A percentile compares a stretch with the other conserved stretches of the same genome.
phyloP scores from a whole-genome alignment of 176 grass and related monocot species.

The Phragmites australis region DNA sequence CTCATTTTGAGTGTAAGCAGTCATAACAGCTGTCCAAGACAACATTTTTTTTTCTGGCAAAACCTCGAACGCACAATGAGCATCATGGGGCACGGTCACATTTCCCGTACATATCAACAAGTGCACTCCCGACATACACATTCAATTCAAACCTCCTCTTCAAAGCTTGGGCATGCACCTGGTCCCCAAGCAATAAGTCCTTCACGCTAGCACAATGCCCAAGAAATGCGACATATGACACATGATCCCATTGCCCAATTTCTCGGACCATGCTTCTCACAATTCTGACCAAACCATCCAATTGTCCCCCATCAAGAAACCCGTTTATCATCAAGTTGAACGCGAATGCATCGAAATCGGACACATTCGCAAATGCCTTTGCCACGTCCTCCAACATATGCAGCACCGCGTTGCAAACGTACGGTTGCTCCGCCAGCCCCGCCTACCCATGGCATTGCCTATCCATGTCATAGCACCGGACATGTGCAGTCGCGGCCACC shows the following conservation, averaged over 20 bases:
- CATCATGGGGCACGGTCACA: constrained; percentile 46
- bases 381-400: constrained; percentile 67
- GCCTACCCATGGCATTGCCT: constrained; percentile 62
- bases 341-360: constrained; percentile 49
- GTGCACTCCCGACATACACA: constrained; percentile 55
- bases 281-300: constrained; percentile 40
- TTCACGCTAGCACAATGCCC: constrained; percentile 64
- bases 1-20: constrained; percentile 61
- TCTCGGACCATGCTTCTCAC: constrained; percentile 47
- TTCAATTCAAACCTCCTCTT: constrained; percentile 57
- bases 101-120: constrained; percentile 88
- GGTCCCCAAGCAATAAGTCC: constrained; percentile 53
- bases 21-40: constrained; percentile 84
- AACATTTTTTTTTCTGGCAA: constrained; percentile 68
- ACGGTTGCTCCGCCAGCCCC: constrained; percentile 37
- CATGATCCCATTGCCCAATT: constrained; percentile 64
- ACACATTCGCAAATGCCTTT: constrained; percentile 42
- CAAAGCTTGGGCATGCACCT: constrained; percentile 62
- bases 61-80: constrained; percentile 47
- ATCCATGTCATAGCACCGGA: constrained; percentile 56
- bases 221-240: constrained; percentile 65
- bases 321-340: constrained; percentile 83
- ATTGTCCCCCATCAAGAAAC: constrained; percentile 52
- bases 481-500: constrained; percentile 36
- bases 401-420: constrained; percentile 59